These are phyloP conservation scores for Coccomyxa subellipsoidea DNA, from an alignment of 163 green algal species.

Conservation along the genomic window DNA sequence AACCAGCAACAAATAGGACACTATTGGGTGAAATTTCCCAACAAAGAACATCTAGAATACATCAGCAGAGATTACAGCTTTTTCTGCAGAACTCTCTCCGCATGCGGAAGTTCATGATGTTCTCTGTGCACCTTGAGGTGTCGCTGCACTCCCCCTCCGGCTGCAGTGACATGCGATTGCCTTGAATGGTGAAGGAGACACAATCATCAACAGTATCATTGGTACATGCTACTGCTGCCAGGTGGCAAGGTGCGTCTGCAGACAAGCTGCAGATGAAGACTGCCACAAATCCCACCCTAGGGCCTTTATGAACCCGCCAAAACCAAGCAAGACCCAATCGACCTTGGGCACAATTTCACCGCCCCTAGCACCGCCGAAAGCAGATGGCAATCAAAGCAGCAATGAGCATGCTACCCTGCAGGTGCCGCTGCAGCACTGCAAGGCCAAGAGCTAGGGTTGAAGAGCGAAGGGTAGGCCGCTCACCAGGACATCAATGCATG, in stretches of 20 bases:
- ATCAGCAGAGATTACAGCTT: background rate
- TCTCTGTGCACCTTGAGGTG: background rate
- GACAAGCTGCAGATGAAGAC: too few species aligned
- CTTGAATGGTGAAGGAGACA: too few species aligned
- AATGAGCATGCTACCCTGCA: too few species aligned
- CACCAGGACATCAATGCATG: background rate
- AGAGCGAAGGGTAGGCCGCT: background rate
- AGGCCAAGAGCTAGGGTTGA: background rate
- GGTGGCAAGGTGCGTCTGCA: too few species aligned
- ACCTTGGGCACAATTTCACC: too few species aligned
- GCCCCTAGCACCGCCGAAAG: too few species aligned
- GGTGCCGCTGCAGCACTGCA: background rate
- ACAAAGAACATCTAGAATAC: background rate
- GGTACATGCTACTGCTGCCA: too few species aligned
- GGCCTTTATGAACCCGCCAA: too few species aligned
- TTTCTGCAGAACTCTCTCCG: background rate
- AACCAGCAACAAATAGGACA: background rate
- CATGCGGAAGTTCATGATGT: background rate
- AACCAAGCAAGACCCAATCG: too few species aligned
- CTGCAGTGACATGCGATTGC: background rate
- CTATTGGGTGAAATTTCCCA: background rate
- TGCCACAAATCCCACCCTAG: too few species aligned
- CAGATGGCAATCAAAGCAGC: background rate
- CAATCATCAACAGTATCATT: too few species aligned
- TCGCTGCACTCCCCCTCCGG: conserved; percentile 2